Conservation (phyloP, 495 filamentous ascomycete species). For the Cryomyces minteri region DNA sequence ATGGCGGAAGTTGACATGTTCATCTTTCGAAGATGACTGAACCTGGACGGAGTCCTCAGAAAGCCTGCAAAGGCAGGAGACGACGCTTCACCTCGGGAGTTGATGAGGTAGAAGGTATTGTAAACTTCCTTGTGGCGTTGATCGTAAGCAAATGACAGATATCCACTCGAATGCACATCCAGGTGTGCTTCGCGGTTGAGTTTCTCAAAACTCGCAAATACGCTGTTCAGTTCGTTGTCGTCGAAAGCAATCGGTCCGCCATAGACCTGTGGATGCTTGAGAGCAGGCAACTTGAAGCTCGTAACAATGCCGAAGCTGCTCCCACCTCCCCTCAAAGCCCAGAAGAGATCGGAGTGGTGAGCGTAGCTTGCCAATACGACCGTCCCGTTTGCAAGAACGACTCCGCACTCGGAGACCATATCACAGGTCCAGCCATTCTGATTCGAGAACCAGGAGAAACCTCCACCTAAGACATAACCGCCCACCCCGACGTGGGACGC, state of each 20-base stretch:
- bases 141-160: background rate
- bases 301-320: conserved; percentile 26
- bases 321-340: conserved; percentile 21
- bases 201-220: background rate
- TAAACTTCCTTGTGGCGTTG: too few species aligned
- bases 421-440: conserved; percentile 19
- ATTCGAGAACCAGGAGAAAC: conserved; percentile 7
- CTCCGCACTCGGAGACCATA: conserved; percentile 17
- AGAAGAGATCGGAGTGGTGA: conserved; percentile 14
- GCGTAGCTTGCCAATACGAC: conserved; percentile 17
- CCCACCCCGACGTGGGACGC: conserved; percentile 24
- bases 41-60: too few species aligned
- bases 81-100: too few species aligned
- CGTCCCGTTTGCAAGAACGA: conserved; percentile 19
- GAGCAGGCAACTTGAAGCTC: conserved; percentile 4
- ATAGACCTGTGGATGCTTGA: background rate
- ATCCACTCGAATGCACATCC: background rate
- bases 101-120: too few species aligned
- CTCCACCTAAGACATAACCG: conserved; percentile 22
- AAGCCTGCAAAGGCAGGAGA: too few species aligned
- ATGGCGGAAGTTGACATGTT: too few species aligned
- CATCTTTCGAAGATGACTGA: too few species aligned
- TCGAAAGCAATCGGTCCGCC: background rate
- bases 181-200: background rate
- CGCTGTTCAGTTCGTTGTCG: background rate